Evolutionary conservation across 768 basidiomycete species (phyloP), one percentile per base, ranked within the genome.

Genomic region (Gymnopilus dilepis): DNA sequence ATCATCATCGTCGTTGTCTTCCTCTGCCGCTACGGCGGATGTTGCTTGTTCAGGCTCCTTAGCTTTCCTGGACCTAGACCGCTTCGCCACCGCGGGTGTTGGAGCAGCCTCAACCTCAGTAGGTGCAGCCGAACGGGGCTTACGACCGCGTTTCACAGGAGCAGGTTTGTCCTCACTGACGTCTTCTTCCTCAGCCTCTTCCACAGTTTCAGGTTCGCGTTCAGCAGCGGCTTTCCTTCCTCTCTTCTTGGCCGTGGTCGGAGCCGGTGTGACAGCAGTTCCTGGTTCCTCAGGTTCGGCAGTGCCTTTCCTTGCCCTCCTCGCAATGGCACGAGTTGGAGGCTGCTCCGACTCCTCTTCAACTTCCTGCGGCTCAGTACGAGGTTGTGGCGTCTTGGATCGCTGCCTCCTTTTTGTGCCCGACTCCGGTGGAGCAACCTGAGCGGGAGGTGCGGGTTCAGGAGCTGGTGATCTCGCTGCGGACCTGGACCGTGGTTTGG

Each of bases 271-370:
- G 7, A 21, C 17, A n/a, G 33, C 53, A 19, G 59, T 43, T 15
- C 33, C 12, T 15, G 60, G 56, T 37, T 72, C 71, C n/a, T 71
- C 66, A 0, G 66, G 64, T 33, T 76, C 73, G 3, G 60, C 65
- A 12, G 69, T 71, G 5, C 63, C 60, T 56, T 74, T 73, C 8
- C 72, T 73, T 4, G 64, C 67, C 19, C 72, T 66, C 24, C 73
- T 71, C 2, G 67, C 58, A 6, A 67, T 59, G 24, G 52, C 43
- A 7, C 60, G 54, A 19, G 37, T 61, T 12, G 47, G 56, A 7
- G 58, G 28, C 30, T 33, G 52, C 28, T 45, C 61, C 2, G 24
- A 37, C n/a, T 65, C 58, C 7, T 45, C n/a, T 30, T 63, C 50
- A 1, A 54, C 63, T 19, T 60, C 59, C 24, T 57, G 48, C 5